Evolutionary conservation across 495 filamentous ascomycete species (phyloP), one percentile per base, ranked within the genome.

Genomic region (Neurospora sp.): DNA sequence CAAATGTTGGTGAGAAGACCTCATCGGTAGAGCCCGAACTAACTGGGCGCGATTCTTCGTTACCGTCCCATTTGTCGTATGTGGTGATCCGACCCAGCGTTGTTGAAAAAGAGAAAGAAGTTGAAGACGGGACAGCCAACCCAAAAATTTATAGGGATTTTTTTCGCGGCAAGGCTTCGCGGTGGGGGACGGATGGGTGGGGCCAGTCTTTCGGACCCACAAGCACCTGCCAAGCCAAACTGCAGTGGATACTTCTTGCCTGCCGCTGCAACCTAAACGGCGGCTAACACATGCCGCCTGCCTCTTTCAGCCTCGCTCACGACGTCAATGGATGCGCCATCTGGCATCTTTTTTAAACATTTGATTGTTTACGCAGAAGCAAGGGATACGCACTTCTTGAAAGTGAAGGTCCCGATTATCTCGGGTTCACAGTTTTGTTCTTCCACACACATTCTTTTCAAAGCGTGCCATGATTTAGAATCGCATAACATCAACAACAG

Each of bases 61-160:
- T 1, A 18, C 54, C 27, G 27, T 35, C 54, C 54, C 54, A 66
- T 35, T 18, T 0, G 27, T 66, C 54, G 12, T 35, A 27, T 1
- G 27, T 66, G 54, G 54, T 35, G 54, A 66, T 37, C 27, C 54
- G 27, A 37, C 54, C 54, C 27, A 40, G 11, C 10, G 18, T 69
- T 70, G 72, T 31, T 16, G 38, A 1, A 69, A 69, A 72, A 31
- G 48, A 14, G 39, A 41, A 66, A 37, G 38, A 70, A 59, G 69
- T 27, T 12, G 69, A 23, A 69, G 27, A 35, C 44, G n/a, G 4
- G 7, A 41, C 18, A 27, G 44, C 10, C 37, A 9, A 10, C 16
- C 48, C 31, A 39, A 75, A 75, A 77, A 75, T 77, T 75, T 77
- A 77, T 75, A 77, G 54, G 6, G 27, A 66, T 75, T 77, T 77